These are phyloP conservation scores for Xylaria scruposa DNA, from an alignment of 495 filamentous ascomycete genomes.

Conservation along the genomic window DNA sequence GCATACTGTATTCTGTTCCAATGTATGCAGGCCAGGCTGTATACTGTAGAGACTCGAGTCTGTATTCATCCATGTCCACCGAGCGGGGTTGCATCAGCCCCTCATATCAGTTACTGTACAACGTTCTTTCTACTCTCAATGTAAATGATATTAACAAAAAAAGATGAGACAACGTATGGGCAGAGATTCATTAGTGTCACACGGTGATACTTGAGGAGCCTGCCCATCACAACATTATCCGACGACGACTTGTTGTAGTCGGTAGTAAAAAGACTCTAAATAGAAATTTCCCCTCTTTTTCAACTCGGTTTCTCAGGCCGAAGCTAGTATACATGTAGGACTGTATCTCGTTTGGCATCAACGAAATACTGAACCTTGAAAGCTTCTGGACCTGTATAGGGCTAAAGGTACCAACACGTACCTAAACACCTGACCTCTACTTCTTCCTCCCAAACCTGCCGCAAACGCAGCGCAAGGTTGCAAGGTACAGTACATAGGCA, in stretches of 20 bases:
- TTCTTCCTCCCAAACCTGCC: not conserved
- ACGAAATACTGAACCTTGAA: not conserved
- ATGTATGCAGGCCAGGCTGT: not conserved
- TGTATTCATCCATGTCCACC: slow-evolving; percentile 4
- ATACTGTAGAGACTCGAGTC: not conserved
- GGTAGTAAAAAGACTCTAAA: not conserved
- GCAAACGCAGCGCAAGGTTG: not conserved
- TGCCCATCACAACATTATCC: not conserved
- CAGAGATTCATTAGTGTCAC: slow-evolving; percentile 1
- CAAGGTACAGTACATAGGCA: not conserved
- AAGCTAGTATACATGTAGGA: not conserved
- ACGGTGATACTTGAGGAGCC: not conserved
- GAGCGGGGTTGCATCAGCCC: slow-evolving; percentile 10
- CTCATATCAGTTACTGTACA: not conserved
- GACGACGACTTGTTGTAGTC: not conserved
- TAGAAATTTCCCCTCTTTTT: slow-evolving; percentile 4
- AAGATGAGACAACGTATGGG: not conserved
- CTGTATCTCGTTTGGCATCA: not conserved
- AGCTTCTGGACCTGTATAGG: not conserved
- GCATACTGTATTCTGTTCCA: not conserved
- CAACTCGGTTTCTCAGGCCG: not conserved
- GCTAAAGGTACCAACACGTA: not conserved
- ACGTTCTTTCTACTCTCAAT: not conserved
- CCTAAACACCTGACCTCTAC: not conserved
- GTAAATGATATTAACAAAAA: no score